phyloP scores from a whole-genome alignment of 2,329 filamentous ascomycete genomes.

The Ophiostoma ulmi region DNA sequence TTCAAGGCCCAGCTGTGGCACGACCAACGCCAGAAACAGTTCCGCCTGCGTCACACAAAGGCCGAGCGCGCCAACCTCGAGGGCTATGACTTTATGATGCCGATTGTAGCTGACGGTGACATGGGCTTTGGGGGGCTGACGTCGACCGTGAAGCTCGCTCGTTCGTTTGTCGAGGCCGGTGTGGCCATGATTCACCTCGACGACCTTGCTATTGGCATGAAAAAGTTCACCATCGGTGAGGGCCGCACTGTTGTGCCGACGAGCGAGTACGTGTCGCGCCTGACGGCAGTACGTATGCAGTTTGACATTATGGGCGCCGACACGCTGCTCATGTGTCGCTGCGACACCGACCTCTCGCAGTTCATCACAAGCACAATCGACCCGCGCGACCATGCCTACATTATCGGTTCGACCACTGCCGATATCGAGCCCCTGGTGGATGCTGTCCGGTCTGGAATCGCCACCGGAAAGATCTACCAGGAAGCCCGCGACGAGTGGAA shows the following conservation, averaged over 20 bases:
- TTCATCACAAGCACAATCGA: slow-evolving; percentile 39
- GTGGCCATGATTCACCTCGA: slow-evolving; percentile 43
- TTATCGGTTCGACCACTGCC: slow-evolving; percentile 36
- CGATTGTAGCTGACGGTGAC: slow-evolving; percentile 40
- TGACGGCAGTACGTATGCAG: slow-evolving; percentile 37
- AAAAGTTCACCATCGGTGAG: slow-evolving; percentile 41
- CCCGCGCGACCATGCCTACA: slow-evolving; percentile 38
- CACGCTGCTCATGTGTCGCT: slow-evolving; percentile 38
- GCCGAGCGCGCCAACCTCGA: slow-evolving; percentile 34
- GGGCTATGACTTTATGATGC: slow-evolving; percentile 38
- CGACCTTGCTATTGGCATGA: slow-evolving; percentile 41
- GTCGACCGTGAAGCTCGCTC: slow-evolving; percentile 38
- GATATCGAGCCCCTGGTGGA: slow-evolving; percentile 31
- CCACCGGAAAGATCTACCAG: slow-evolving; percentile 23
- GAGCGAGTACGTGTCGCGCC: slow-evolving; percentile 36
- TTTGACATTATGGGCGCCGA: slow-evolving; percentile 40
- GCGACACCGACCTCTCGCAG: slow-evolving; percentile 37
- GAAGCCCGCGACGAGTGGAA: slow-evolving; percentile 27
- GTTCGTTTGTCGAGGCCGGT: slow-evolving; percentile 40
- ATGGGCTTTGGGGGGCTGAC: slow-evolving; percentile 42
- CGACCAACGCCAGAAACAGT: slow-evolving; percentile 39
- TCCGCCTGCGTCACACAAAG: slow-evolving; percentile 33
- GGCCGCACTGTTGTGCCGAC: slow-evolving; percentile 40
- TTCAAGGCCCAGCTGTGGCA: slow-evolving; percentile 40
- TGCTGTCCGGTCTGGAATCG: slow-evolving; percentile 29